Conservation (phyloP, 2,329 filamentous ascomycete species). For the Penicillium sclerotiorum region DNA sequence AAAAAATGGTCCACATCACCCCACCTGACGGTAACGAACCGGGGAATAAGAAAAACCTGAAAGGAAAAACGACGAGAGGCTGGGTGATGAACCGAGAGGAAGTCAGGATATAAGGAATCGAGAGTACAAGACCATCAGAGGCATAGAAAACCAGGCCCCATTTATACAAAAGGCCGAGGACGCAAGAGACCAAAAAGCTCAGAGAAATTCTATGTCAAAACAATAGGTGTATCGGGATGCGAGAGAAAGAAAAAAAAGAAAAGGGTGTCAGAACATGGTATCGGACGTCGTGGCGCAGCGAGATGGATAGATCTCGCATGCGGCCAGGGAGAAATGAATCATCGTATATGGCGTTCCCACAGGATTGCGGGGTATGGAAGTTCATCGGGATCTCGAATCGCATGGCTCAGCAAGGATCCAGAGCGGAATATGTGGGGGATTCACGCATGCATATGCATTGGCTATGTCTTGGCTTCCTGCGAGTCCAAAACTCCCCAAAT, state of each 20-base stretch:
- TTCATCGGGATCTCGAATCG: neutral
- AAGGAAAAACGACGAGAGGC: constrained; percentile 3
- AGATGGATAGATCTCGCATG: neutral
- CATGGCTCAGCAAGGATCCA: neutral
- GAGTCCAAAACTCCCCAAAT: constrained; percentile 6
- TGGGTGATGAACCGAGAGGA: constrained; percentile 2
- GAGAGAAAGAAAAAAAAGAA: neutral
- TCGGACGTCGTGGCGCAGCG: too few relatives aligned
- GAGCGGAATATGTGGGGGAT: neutral
- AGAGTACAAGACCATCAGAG: constrained; percentile 1
- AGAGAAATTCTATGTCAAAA: constrained; percentile 8
- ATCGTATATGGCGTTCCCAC: neutral
- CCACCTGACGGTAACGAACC: constrained; percentile 9
- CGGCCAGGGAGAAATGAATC: neutral
- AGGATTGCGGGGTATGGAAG: neutral
- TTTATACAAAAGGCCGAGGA: neutral
- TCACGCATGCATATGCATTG: neutral
- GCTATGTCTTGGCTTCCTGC: constrained; percentile 15
- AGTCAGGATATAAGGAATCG: constrained; percentile 18
- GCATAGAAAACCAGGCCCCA: neutral
- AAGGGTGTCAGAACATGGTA: neutral
- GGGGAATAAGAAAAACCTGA: constrained; percentile 13
- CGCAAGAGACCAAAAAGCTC: neutral
- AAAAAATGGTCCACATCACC: constrained; percentile 5
- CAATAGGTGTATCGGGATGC: constrained; percentile 10